A percentile compares a stretch with the other conserved stretches of the same genome.
Conservation (phyloP, 2,329 filamentous ascomycete species). For the Penicillium concentricum region DNA sequence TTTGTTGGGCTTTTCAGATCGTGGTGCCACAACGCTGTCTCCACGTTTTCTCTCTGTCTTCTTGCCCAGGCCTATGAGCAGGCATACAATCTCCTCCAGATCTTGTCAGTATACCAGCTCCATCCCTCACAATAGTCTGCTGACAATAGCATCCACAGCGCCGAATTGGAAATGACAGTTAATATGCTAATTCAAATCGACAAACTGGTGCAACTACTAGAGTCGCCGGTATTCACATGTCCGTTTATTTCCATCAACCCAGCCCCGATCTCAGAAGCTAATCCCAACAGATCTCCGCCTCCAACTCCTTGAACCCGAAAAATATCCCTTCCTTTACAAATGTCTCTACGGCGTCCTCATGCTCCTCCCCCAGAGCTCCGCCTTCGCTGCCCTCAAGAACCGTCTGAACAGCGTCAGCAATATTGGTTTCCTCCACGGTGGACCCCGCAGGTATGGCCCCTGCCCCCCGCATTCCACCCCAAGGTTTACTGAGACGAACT, state of each 20-base stretch:
- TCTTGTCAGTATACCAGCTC: slow-evolving; percentile 66
- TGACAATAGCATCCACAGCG: slow-evolving; percentile 55
- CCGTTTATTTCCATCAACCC: slow-evolving; percentile 32
- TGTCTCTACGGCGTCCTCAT: slow-evolving; percentile 96
- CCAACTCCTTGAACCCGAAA: slow-evolving; percentile 91
- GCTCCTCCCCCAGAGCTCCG: slow-evolving; percentile 96
- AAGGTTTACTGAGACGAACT: slow-evolving; percentile 4
- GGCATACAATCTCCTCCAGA: slow-evolving; percentile 91
- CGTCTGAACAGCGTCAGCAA: slow-evolving; percentile 94
- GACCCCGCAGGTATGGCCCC: slow-evolving; percentile 67
- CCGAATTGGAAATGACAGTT: slow-evolving; percentile 97
- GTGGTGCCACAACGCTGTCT: slow-evolving; percentile 98
- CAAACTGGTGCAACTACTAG: slow-evolving; percentile 92
- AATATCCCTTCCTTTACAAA: slow-evolving; percentile 92
- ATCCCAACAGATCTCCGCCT: slow-evolving; percentile 73
- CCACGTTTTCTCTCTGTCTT: slow-evolving; percentile 92
- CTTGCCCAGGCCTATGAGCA: slow-evolving; percentile 97
- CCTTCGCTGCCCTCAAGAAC: slow-evolving; percentile 95
- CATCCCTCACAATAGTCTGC: neutral
- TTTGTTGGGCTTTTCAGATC: slow-evolving; percentile 93
- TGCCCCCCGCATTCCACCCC: neutral
- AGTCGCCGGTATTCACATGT: slow-evolving; percentile 98
- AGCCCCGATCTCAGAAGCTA: slow-evolving; percentile 7
- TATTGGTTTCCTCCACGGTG: slow-evolving; percentile 89
- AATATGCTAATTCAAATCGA: slow-evolving; percentile 99